Evolutionary conservation across 805 yeast species (phyloP).

Genomic region (Priceomyces carsonii): DNA sequence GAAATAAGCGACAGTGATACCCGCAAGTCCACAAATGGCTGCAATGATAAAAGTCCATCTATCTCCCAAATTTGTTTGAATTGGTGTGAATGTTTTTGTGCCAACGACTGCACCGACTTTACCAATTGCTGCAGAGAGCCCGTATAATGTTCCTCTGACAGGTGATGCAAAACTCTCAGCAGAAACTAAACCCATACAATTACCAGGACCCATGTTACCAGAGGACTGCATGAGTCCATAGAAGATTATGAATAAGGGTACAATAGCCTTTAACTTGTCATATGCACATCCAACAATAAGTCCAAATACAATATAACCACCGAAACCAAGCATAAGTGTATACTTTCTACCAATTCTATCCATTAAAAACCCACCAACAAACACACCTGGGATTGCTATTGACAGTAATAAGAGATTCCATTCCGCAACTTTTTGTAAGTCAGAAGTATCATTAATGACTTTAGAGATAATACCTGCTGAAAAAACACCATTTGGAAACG

Average conservation of each 20-base stretch:
- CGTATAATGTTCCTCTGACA: constrained; percentile 74
- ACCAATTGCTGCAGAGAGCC: constrained; percentile 76
- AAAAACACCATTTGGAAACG: constrained; percentile 77
- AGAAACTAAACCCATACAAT: constrained; percentile 64
- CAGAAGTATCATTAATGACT: constrained; percentile 36
- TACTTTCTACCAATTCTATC: constrained; percentile 71
- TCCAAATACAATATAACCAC: constrained; percentile 71
- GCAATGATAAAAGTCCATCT: constrained; percentile 80
- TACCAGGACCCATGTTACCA: constrained; percentile 81
- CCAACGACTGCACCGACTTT: constrained; percentile 87
- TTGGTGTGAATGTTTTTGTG: constrained; percentile 69
- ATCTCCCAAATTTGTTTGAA: constrained; percentile 62
- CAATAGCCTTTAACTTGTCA: constrained; percentile 54
- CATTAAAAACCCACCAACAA: constrained; percentile 65
- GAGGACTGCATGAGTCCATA: constrained; percentile 70
- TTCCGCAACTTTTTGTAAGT: constrained; percentile 62
- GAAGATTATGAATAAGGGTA: constrained; percentile 65
- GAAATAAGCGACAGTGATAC: constrained; percentile 58
- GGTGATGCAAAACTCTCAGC: constrained; percentile 76
- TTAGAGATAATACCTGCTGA: constrained; percentile 57
- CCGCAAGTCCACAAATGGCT: constrained; percentile 67
- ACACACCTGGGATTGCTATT: constrained; percentile 72
- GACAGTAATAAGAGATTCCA: constrained; percentile 69
- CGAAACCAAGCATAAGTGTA: constrained; percentile 69
- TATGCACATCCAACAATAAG: constrained; percentile 68